Evolutionary conservation across 2,329 filamentous ascomycete genomes (phyloP), one percentile per base, ranked within the genome.

Genomic region (Penicillium palitans): DNA sequence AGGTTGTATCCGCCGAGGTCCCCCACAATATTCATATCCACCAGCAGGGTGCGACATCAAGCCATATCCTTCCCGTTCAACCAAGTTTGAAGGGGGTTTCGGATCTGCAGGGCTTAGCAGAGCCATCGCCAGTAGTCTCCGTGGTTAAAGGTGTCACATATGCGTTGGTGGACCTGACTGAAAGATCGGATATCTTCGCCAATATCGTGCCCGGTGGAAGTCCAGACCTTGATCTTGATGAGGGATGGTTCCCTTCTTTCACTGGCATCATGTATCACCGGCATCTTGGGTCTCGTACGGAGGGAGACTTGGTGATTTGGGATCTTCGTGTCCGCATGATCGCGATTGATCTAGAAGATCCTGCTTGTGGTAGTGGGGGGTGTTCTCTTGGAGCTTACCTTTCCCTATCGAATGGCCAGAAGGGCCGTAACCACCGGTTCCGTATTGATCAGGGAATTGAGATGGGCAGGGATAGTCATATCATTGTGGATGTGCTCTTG

Each of bases 71-170:
- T n/a, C 39, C 49, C 8, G 49, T 52, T 29, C 27, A 52, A 44
- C n/a, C 49, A 10, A 21, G 37, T 6, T 27, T 44, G 6, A 29
- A 17, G 6, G 31, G 12, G 2, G 39, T 13, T 15, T 52, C 49
- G 25, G 39, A 61, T 58, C 40, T 46, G 39, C 29, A 60, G 40
- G 41, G 62, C 47, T 27, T 27, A 9, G n/a, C 44, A 21, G n/a
- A 71, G 71, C 6, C 76, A 80, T 9, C 81, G n/a, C 37, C 82
- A 17, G 67, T 83, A 12, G 80, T 85, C 51, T 86, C 83, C 62
- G 83, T 91, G 42, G 89, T 92, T 37, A 84, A 84, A 45, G 90
- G 89, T 46, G 89, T 93, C 87, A 84, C 84, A 0, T 72, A 70
- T 56, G 63, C 65, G 3, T 64, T 72, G 4, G 58, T 71, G n/a